phyloP scores from a whole-genome alignment of 140 eudicot genomes.

The Anethum foeniculum region DNA sequence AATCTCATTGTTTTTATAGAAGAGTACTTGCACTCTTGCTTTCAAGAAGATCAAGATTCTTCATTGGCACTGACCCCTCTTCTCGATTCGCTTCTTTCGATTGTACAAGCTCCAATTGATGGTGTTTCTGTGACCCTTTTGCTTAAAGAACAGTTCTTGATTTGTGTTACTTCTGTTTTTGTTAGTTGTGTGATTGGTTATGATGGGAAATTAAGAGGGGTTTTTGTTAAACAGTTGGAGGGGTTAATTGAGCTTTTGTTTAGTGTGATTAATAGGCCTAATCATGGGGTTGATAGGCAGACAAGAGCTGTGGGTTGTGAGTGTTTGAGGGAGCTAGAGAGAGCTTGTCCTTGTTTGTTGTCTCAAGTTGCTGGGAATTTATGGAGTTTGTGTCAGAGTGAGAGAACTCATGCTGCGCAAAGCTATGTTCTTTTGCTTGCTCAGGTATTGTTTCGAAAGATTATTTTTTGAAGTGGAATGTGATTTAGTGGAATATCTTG shows the following conservation, averaged over 20 bases:
- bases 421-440: constrained; percentile 63
- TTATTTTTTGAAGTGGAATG: not conserved
- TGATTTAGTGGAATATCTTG: not conserved
- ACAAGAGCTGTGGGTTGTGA: constrained; percentile 70
- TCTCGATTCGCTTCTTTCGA: constrained; percentile 49
- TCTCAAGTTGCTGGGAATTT: constrained; percentile 52
- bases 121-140: constrained; percentile 40
- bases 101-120: constrained; percentile 62
- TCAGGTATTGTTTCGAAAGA: not conserved
- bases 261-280: constrained; percentile 64
- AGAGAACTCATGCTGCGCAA: constrained; percentile 78
- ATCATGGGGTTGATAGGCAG: constrained; percentile 65
- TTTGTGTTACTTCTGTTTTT: constrained; percentile 51
- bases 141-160: constrained; percentile 64
- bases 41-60: constrained; percentile 16
- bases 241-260: constrained; percentile 64
- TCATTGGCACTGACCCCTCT: constrained; percentile 28
- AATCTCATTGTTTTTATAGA: constrained; percentile 62
- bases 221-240: constrained; percentile 28
- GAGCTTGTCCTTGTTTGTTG: constrained; percentile 57
- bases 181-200: constrained; percentile 15
- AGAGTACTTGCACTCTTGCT: constrained; percentile 24
- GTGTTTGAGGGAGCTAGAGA: constrained; percentile 77
- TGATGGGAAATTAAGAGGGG: constrained; percentile 19
- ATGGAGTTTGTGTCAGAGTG: constrained; percentile 76